Percentiles rank a stretch among this genome's conserved stretches.
phyloP scores from a whole-genome alignment of 371 early-diverging fungal species.

The Syncephalastrum monosporum region DNA sequence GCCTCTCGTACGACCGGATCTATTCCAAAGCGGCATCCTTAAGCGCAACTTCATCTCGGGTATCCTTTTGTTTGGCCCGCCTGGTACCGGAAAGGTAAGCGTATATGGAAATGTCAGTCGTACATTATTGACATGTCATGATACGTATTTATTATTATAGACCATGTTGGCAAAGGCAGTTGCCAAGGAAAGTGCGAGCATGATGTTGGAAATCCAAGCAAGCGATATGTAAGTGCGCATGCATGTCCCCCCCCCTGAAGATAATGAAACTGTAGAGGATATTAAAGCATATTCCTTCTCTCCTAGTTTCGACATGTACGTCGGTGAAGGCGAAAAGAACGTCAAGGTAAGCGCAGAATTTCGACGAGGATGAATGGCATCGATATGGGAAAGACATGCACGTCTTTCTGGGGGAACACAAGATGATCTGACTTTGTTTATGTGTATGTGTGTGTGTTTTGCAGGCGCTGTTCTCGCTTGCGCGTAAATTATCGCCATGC shows the following conservation, averaged over 20 bases:
- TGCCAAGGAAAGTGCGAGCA: constrained; percentile 92
- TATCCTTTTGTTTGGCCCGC: constrained; percentile 95
- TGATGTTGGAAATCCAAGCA: constrained; percentile 92
- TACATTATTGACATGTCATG: constrained; percentile 1
- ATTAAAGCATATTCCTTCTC: constrained; percentile 1
- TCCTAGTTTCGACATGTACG: constrained; percentile 85
- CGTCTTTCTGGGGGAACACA: too few species aligned
- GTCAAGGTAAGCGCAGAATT: constrained; percentile 48
- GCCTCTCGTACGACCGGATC: constrained; percentile 79
- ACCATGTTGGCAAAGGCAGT: constrained; percentile 97
- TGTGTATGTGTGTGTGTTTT: background rate
- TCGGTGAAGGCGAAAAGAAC: constrained; percentile 98
- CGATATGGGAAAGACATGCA: too few species aligned
- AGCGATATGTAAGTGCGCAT: constrained; percentile 71
- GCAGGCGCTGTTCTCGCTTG: constrained; percentile 93
- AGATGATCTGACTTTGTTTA: too few species aligned
- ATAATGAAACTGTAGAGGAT: background rate
- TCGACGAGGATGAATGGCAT: too few species aligned
- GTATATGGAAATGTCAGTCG: background rate
- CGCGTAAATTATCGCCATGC: constrained; percentile 93
- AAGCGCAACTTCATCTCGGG: constrained; percentile 78
- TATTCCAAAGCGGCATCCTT: constrained; percentile 78
- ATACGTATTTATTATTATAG: constrained; percentile 35
- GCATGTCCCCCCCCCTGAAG: too few species aligned
- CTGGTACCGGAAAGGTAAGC: constrained; percentile 88